These are phyloP conservation scores for Penicillium sclerotiorum DNA, from an alignment of 2,329 filamentous ascomycete species.

Conservation along the genomic window DNA sequence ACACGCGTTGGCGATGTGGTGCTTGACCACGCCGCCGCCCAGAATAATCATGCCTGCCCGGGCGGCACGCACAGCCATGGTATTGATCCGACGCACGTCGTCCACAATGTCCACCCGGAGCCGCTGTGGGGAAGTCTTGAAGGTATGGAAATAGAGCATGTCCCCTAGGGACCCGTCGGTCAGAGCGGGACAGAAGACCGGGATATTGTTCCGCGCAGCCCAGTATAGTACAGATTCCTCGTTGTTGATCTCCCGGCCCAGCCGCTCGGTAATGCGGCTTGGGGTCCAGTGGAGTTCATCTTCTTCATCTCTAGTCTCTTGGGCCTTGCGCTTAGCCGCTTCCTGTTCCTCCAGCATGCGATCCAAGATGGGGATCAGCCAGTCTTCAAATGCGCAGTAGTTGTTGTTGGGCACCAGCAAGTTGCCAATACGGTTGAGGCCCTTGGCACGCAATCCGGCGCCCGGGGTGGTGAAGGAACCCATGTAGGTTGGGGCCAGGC, in stretches of 20 bases:
- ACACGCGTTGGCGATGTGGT: conserved; percentile 97
- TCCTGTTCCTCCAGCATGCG: conserved; percentile 93
- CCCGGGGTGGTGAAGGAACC: conserved; percentile 80
- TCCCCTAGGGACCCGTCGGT: conserved; percentile 95
- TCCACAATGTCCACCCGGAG: conserved; percentile 89
- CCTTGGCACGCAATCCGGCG: conserved; percentile 75
- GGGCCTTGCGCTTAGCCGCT: conserved; percentile 64
- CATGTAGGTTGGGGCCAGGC: conserved; percentile 89
- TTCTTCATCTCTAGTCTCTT: conserved; percentile 50
- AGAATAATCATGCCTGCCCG: conserved; percentile 93
- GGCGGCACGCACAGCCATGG: conserved; percentile 82
- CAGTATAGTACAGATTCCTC: conserved; percentile 93
- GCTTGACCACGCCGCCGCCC: conserved; percentile 93
- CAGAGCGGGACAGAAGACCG: conserved; percentile 93
- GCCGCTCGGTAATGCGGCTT: conserved; percentile 82
- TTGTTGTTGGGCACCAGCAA: conserved; percentile 95
- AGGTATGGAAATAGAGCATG: conserved; percentile 99
- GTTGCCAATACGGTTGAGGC: conserved; percentile 95
- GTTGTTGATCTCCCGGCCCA: conserved; percentile 93
- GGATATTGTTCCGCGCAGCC: conserved; percentile 96
- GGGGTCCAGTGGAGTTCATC: conserved; percentile 87
- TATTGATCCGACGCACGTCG: conserved; percentile 92
- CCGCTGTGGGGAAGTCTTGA: conserved; percentile 79
- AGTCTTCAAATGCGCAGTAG: conserved; percentile 97
- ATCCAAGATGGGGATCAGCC: conserved; percentile 94